Percentiles rank a stretch among this genome's conserved stretches.
These are phyloP conservation scores for Kregervanrija delftensis DNA, from an alignment of 805 yeast genomes.

Conservation along the genomic window DNA sequence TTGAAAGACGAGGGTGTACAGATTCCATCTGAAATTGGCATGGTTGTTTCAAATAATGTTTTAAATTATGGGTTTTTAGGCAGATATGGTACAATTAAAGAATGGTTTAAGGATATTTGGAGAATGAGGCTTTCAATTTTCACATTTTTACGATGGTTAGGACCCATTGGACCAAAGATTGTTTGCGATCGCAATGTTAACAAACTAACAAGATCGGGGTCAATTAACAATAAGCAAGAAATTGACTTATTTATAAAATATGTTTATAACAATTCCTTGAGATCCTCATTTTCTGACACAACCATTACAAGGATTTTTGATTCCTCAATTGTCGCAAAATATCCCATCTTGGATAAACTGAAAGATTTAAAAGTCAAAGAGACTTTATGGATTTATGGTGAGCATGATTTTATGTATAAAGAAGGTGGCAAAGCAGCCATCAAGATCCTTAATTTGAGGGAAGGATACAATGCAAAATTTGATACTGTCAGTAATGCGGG, in stretches of 20 bases:
- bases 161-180: slow-evolving; percentile 29
- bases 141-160: slow-evolving; percentile 38
- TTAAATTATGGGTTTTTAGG: slow-evolving; percentile 39
- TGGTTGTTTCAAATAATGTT: slow-evolving; percentile 37
- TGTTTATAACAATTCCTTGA: slow-evolving; percentile 26
- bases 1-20: slow-evolving; percentile 3
- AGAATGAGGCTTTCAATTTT: slow-evolving; percentile 39
- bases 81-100: slow-evolving; percentile 36
- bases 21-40: slow-evolving; percentile 7
- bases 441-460: slow-evolving; percentile 15
- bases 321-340: slow-evolving; percentile 53
- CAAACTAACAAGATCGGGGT: slow-evolving; percentile 23
- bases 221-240: slow-evolving; percentile 20
- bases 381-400: slow-evolving; percentile 54
- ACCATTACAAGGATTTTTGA: slow-evolving; percentile 43
- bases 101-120: slow-evolving; percentile 32
- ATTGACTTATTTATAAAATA: slow-evolving; percentile 26
- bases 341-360: slow-evolving; percentile 59
- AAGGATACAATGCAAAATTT: slow-evolving; percentile 25
- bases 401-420: slow-evolving; percentile 69
- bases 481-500: slow-evolving; percentile 52
- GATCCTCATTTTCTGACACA: slow-evolving; percentile 28
- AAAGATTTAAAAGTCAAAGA: slow-evolving; percentile 25
- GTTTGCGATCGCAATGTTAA: slow-evolving; percentile 23
- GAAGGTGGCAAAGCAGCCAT: slow-evolving; percentile 48